Evolutionary conservation across 1,284 basidiomycete species (phyloP), one percentile per base, ranked within the genome.

Genomic region (Bjerkandera adusta): DNA sequence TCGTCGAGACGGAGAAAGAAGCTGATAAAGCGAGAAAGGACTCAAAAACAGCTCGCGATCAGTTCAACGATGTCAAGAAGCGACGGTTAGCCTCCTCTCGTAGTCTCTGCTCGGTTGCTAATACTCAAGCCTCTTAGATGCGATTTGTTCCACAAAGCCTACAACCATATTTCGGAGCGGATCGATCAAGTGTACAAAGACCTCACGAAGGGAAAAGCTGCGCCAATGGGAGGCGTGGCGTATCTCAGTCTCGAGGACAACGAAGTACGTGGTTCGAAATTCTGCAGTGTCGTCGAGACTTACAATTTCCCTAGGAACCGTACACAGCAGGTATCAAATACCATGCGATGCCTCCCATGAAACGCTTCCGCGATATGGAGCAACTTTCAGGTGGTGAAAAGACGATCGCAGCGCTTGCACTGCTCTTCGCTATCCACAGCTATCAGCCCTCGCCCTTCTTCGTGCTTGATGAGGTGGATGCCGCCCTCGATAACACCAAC

Each of bases 361-460:
- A 99, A 67, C 89, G 94, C 5, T 99, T 99, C 77, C 81, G 95
- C 54, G 97, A 99, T 65, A 99, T 99, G 90, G 95, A 98, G 51
- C 95, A 98, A 64, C 74, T 99, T 4, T 98, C 94, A 0, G 97
- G 96, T 44, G 97, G 97, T 20, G 97, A 99, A 66, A 98, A 98
- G 73, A 98, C 96, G 0, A 96, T 99, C 53, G 97, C 97, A 3
- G 96, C 97, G 5, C 72, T 99, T 15, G 95, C 96, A 1, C 73
- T 99, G 15, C 75, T 99, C 22, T 98, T 99, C 62, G 93, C 96
- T 11, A 97, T 99, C 48, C 96, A 99, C 67, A 92, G 92, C 58
- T 99, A 92, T 67, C 94, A 96, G 65, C 97, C 97, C 1, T 93
- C 96, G 1, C 97, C 97, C 0, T 99, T 99, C 75, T 99, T 99